Evolutionary conservation across 208 protist species (phyloP).

Genomic region (Porcisia deanei): DNA sequence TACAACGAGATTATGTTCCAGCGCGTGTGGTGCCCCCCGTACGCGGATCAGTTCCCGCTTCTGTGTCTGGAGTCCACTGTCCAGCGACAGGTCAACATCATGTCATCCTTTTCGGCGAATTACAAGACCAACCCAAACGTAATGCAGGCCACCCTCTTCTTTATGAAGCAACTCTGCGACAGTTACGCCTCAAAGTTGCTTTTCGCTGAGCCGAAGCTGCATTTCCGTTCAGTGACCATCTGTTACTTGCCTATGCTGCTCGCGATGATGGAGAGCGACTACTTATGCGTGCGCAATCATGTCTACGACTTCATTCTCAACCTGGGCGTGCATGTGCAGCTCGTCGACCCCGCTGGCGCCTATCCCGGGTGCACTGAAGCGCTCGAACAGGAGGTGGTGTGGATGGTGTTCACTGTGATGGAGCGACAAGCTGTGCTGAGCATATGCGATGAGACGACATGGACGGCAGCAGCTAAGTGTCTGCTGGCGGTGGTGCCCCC

Average conservation of each 20-base stretch:
- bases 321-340: slow-evolving; percentile 78
- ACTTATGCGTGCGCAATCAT: slow-evolving; percentile 85
- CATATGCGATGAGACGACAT: slow-evolving; percentile 65
- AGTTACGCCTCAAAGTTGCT: slow-evolving; percentile 80
- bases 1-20: slow-evolving; percentile 29
- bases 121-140: slow-evolving; percentile 69
- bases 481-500: slow-evolving; percentile 61
- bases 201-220: slow-evolving; percentile 59
- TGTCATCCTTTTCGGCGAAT: slow-evolving; percentile 71
- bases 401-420: slow-evolving; percentile 69
- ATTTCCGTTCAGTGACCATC: slow-evolving; percentile 79
- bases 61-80: slow-evolving; percentile 65
- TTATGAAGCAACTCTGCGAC: slow-evolving; percentile 88
- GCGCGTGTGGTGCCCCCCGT: slow-evolving; percentile 41
- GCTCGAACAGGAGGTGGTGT: slow-evolving; percentile 80
- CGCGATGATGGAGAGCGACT: slow-evolving; percentile 83
- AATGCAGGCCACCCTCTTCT: slow-evolving; percentile 67
- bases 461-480: slow-evolving; percentile 80
- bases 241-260: slow-evolving; percentile 82
- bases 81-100: slow-evolving; percentile 61
- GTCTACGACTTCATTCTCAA: slow-evolving; percentile 89
- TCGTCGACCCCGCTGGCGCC: slow-evolving; percentile 73
- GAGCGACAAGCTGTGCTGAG: slow-evolving; percentile 59
- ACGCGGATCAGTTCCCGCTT: slow-evolving; percentile 76
- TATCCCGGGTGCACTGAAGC: slow-evolving; percentile 73